Conservation (phyloP, 768 basidiomycete genomes). For the Dioszegia aurantiaca region DNA sequence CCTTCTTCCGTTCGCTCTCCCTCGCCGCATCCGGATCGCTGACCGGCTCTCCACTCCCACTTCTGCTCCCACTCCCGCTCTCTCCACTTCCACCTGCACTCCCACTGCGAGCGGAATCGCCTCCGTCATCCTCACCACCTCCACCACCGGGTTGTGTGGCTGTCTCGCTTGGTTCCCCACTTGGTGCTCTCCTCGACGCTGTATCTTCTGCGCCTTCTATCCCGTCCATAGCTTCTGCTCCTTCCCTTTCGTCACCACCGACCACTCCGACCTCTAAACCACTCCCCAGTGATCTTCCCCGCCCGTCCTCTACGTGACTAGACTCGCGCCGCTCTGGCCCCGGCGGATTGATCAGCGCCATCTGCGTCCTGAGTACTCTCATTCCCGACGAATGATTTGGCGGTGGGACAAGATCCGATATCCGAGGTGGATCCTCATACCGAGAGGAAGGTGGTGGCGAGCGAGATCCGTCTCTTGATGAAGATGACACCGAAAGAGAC, state of each 20-base stretch:
- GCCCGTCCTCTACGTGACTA: too few species aligned
- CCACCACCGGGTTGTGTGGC: neutral
- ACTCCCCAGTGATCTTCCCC: too few species aligned
- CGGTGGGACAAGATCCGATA: constrained; percentile 6
- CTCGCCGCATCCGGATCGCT: neutral
- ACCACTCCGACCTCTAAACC: too few species aligned
- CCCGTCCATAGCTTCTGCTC: neutral
- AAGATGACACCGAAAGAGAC: neutral
- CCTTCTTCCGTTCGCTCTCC: constrained; percentile 26
- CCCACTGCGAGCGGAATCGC: neutral
- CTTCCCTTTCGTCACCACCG: constrained; percentile 5
- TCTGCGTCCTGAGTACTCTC: constrained; percentile 1
- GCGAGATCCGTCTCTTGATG: neutral
- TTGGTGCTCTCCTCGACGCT: neutral
- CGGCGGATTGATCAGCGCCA: constrained; percentile 3
- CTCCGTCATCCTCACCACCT: neutral
- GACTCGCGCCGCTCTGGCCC: neutral
- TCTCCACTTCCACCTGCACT: neutral
- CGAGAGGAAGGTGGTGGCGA: too few species aligned
- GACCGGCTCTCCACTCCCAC: neutral
- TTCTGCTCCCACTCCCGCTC: neutral
- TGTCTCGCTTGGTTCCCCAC: neutral
- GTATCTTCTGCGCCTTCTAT: neutral
- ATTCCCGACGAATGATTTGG: neutral
- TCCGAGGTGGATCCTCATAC: neutral